Evolutionary conservation across 495 filamentous ascomycete species (phyloP).

Genomic region (Halenospora varia): DNA sequence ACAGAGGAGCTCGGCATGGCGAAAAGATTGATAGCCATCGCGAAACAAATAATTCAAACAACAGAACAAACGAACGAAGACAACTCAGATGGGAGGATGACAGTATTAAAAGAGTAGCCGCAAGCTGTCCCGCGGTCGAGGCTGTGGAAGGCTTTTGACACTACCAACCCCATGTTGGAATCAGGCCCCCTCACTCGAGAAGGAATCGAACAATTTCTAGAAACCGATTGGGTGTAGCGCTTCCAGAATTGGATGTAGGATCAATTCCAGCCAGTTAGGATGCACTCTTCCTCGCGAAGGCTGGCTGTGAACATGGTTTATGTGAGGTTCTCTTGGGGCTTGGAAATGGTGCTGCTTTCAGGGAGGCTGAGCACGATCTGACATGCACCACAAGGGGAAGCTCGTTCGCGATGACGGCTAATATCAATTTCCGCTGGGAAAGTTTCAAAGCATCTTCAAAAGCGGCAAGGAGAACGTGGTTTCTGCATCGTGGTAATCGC

Average conservation of each 20-base stretch:
- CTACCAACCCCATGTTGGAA: background rate
- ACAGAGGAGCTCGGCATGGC: constrained; percentile 22
- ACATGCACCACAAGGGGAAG: background rate
- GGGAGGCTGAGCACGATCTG: background rate
- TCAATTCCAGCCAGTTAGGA: background rate
- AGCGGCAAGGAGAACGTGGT: background rate
- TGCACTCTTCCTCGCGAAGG: background rate
- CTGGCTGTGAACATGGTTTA: background rate
- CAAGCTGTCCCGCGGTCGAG: no score
- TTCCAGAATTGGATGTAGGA: background rate
- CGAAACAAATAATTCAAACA: constrained; percentile 4
- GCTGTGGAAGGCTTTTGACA: background rate
- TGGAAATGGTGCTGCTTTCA: background rate
- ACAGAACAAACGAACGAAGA: background rate
- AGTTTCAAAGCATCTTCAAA: background rate
- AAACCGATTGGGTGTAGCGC: background rate
- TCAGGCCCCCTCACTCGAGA: background rate
- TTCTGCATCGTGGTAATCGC: background rate
- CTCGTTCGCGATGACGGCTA: background rate
- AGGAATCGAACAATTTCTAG: background rate
- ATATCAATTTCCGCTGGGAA: background rate
- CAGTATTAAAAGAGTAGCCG: background rate
- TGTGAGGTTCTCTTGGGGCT: background rate
- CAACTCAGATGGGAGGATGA: constrained; percentile 1
- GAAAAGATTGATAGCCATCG: constrained; percentile 23